A percentile compares a stretch with the other conserved stretches of the same genome.
Evolutionary conservation across 2,329 filamentous ascomycete genomes (phyloP).

Genomic region (Emmonsia crescens): DNA sequence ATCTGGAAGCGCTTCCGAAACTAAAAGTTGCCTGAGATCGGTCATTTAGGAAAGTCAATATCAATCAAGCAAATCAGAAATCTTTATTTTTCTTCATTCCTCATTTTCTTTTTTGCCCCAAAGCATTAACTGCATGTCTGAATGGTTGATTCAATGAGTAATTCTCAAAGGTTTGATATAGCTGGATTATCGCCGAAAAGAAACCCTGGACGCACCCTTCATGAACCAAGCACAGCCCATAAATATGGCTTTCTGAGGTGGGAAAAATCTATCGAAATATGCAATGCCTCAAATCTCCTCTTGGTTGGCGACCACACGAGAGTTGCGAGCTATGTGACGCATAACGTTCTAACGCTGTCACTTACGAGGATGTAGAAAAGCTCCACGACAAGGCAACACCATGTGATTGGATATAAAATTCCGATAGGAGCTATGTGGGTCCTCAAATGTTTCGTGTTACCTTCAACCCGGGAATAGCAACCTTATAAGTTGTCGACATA

Average conservation of each 20-base stretch:
- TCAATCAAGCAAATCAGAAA: background rate
- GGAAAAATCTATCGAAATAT: background rate
- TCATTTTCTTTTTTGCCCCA: background rate
- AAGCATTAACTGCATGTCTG: too few relatives aligned
- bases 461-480: background rate
- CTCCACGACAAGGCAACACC: background rate
- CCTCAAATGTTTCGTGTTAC: background rate
- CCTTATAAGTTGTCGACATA: background rate
- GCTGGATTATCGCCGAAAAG: background rate
- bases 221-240: background rate
- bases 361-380: background rate
- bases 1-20: constrained; percentile 4
- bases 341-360: background rate
- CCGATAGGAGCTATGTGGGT: constrained; percentile 1
- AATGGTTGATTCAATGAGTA: background rate
- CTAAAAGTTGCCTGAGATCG: background rate
- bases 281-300: background rate
- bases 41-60: background rate
- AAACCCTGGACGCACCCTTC: background rate
- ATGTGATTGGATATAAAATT: constrained; percentile 1
- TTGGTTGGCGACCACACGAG: background rate
- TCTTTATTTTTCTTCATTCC: background rate
- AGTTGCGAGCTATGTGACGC: background rate
- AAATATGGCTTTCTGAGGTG: background rate
- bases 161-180: background rate